These are phyloP conservation scores for Kodamaea plutei DNA, from an alignment of 1,139 yeast genomes.

Conservation along the genomic window DNA sequence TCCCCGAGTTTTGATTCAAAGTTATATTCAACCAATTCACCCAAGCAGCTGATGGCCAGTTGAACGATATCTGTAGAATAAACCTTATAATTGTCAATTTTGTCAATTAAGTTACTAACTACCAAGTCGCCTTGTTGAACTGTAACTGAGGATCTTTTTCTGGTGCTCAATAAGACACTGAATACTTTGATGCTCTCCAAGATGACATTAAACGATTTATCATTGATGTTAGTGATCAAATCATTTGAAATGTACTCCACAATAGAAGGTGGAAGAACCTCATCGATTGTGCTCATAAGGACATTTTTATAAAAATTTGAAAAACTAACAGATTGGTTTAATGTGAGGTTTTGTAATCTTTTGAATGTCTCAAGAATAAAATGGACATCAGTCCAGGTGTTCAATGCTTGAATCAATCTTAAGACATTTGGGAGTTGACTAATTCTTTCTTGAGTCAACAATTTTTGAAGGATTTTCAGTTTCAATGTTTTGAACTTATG, in stretches of 20 bases:
- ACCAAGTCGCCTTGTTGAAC: slow-evolving; percentile 13
- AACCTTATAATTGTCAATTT: slow-evolving; percentile 31
- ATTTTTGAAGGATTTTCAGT: slow-evolving; percentile 14
- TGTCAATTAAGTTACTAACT: slow-evolving; percentile 22
- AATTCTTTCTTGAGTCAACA: slow-evolving; percentile 19
- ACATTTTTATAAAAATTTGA: slow-evolving; percentile 26
- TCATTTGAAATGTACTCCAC: slow-evolving; percentile 40
- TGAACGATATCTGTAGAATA: slow-evolving; percentile 52
- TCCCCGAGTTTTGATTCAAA: slow-evolving; percentile 2
- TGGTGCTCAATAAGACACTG: slow-evolving; percentile 26
- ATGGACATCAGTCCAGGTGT: slow-evolving; percentile 10
- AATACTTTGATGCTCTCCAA: slow-evolving; percentile 45
- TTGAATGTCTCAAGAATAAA: slow-evolving; percentile 11
- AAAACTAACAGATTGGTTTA: slow-evolving; percentile 22
- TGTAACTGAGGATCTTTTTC: slow-evolving; percentile 6
- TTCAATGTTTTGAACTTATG: slow-evolving; percentile 17
- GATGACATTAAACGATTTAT: slow-evolving; percentile 40
- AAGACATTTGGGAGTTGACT: slow-evolving; percentile 22
- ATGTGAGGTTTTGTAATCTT: slow-evolving; percentile 15
- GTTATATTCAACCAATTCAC: slow-evolving; percentile 11
- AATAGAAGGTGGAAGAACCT: slow-evolving; percentile 9
- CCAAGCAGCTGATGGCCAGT: slow-evolving; percentile 31
- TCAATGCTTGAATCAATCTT: slow-evolving; percentile 29
- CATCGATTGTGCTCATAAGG: slow-evolving; percentile 14
- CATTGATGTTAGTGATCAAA: slow-evolving; percentile 35